Evolutionary conservation across 2,329 filamentous ascomycete species (phyloP), one percentile per base, ranked within the genome.

Genomic region (Xylariaceae sp.): DNA sequence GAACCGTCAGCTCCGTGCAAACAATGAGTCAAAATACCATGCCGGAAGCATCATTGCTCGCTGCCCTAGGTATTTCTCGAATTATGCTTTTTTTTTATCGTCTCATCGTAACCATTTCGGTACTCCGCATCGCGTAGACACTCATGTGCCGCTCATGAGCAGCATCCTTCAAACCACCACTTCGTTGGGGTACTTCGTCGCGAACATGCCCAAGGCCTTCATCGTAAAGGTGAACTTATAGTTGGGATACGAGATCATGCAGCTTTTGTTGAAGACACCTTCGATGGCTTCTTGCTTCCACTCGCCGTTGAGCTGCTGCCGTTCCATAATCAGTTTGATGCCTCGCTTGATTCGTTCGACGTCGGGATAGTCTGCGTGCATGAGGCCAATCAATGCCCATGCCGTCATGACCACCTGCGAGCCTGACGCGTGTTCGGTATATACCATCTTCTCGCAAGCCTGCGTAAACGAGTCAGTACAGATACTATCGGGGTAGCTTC

Each of bases 231-330:
- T 89, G 73, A 96, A 94, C 78, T 97, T 99, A 80, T 99, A 99
- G 79, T 99, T 99, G 49, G 93, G 93, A 71, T 99, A 99, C 0
- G 91, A 94, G 65, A 99, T 99, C 91, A 97, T 97, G 80, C 93
- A 97, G 70, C 88, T 94, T 79, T 97, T 96, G 77, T 99, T 99
- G 77, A 99, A 99, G 9, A 99, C 94, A 1, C 94, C 94, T 74
- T 99, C 94, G 68, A 99, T 97, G 0, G 89, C 88, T 74, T 97
- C 94, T 72, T 97, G 92, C 66, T 89, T 73, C 94, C 94, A 99
- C 77, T 97, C 92, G 39, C 94, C 94, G 70, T 96, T 96, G 2
- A 79, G 72, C 73, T 91, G 87, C 77, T 99, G 94, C 53, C 93
- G 83, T 35, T 82, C 77, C 87, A 97, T 93, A 63, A 99, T 83